phyloP scores from a whole-genome alignment of 352 stramenopile species.

The Phytophthora sojae region DNA sequence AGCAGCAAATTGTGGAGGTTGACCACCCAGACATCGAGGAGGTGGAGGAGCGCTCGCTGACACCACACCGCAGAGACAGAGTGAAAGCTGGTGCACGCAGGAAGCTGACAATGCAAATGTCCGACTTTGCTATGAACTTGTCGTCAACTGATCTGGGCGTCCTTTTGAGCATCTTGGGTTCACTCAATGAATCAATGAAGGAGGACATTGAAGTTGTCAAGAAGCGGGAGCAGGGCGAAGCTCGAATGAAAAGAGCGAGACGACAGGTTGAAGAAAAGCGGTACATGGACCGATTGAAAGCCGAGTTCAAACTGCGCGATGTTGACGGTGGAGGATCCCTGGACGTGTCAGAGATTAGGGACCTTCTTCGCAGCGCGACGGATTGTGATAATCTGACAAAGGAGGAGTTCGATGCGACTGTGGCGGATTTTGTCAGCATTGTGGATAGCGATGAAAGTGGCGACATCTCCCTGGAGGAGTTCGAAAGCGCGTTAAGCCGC shows the following conservation, averaged over 20 bases:
- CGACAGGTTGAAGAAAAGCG: conserved; percentile 71
- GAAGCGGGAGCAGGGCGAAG: conserved; percentile 53
- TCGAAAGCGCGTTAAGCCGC: conserved; percentile 71
- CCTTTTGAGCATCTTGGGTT: conserved; percentile 74
- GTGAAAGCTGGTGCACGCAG: conserved; percentile 64
- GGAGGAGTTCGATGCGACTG: conserved; percentile 78
- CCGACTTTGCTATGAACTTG: conserved; percentile 87
- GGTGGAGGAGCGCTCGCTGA: conserved; percentile 40
- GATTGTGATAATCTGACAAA: conserved; percentile 81
- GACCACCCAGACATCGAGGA: conserved; percentile 57
- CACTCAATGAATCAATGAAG: conserved; percentile 75
- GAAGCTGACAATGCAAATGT: conserved; percentile 83
- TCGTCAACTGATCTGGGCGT: conserved; percentile 82
- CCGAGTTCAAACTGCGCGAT: conserved; percentile 79
- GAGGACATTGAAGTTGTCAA: conserved; percentile 73
- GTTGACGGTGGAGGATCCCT: conserved; percentile 76
- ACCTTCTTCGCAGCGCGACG: conserved; percentile 64
- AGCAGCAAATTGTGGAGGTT: conserved; percentile 71
- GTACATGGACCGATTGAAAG: conserved; percentile 76
- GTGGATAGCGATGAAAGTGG: conserved; percentile 84
- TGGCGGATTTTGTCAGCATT: conserved; percentile 78
- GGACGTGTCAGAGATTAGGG: conserved; percentile 72
- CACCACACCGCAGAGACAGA: conserved; percentile 41
- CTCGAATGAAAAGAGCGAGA: conserved; percentile 55
- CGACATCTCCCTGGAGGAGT: conserved; percentile 88